Base-by-base conservation (phyloP, 139 green algal species). In the Ostreobium quekettii region DNA sequence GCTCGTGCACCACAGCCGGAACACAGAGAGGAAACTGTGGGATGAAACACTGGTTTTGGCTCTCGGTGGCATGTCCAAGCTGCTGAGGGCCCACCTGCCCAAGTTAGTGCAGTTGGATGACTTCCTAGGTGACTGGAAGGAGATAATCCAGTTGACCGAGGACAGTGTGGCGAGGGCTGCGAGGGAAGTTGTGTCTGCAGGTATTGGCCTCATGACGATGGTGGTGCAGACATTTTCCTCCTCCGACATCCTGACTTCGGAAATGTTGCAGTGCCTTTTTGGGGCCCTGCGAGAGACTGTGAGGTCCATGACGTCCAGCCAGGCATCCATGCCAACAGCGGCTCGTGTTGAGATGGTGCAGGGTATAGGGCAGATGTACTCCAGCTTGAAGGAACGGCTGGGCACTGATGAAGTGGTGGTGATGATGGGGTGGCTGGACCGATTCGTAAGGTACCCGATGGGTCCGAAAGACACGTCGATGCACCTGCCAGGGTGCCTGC, bases 21-120 rank as follows among this genome's bases (percentile, higher is more conserved):
- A 97, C 80, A 91, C 84, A 37, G 88, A 89, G 76, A 86, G 95
- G 72, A 97, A 97, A 82, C 90, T 93, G 79, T 97, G 91, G 91
- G 91, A 95, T 36, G 91, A 96, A 72, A 96, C 90, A 15, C 83
- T 96, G 36, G 89, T 95, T 48, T 74, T 97, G 32, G 79, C 80
- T 3, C 74, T 97, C 29, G 78, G 60, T 19, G 91, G 91, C 30
- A 78, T 92, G 36, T 73, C 70, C 49, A 89, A 92, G 66, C 79
- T 97, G 69, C 76, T 97, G 53, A 80, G 83, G 2, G 68, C 73
- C 8, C 83, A 93, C 80, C 80, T 97, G 64, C 70, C 79, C 2
- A 53, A 82, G 3, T 70, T 97, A n/a, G 39, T 80, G 32, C 29
- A 60, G 24, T 74, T 95, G 76, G 63, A 81, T 2, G 76, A 76